These are phyloP conservation scores for Plenodomus biglobosus DNA, from an alignment of 2,329 filamentous ascomycete species.

Conservation along the genomic window DNA sequence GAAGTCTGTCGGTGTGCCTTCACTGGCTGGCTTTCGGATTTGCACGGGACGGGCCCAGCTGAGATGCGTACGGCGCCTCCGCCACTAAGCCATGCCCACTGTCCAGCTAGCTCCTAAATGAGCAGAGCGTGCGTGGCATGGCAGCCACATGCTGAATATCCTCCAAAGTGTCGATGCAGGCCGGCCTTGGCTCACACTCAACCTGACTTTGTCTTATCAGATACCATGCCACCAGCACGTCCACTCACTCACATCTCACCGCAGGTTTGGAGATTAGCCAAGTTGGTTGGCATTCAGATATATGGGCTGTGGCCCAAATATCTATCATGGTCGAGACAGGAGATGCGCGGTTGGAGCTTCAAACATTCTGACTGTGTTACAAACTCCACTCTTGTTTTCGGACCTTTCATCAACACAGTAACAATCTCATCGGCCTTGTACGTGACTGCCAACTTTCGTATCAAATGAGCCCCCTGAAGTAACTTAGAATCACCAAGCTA, in stretches of 20 bases:
- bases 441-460: no score
- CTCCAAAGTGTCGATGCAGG: constrained; percentile 6
- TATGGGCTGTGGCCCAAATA: no score
- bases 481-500: no score
- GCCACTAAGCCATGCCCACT: not conserved
- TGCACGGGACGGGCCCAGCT: not conserved
- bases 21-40: not conserved
- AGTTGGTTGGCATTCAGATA: not conserved
- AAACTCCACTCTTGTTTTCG: no score
- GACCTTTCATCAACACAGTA: no score
- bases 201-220: constrained; percentile 12
- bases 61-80: not conserved
- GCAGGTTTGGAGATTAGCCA: not conserved
- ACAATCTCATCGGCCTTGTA: no score
- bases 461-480: no score
- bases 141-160: not conserved
- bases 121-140: not conserved
- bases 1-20: not conserved
- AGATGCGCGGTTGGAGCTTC: no score
- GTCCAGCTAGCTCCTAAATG: not conserved
- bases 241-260: not conserved
- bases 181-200: constrained; percentile 7
- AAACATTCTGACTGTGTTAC: no score
- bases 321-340: no score
- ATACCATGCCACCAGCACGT: constrained; percentile 6